These are phyloP conservation scores for Chamaecrista fasciculata DNA, from an alignment of 306 rosid genomes.

Conservation along the genomic window DNA sequence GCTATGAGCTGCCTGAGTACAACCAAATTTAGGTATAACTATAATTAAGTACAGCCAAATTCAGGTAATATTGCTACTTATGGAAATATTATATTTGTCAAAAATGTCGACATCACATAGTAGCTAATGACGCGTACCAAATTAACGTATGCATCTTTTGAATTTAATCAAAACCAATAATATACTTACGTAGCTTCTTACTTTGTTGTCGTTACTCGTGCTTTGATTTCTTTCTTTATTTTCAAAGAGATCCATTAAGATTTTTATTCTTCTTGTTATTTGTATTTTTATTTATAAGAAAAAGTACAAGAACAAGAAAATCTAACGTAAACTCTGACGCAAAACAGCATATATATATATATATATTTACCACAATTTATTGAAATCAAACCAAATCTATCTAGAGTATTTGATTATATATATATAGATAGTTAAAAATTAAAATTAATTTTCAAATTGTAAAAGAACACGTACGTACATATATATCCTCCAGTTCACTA, in stretches of 20 bases:
- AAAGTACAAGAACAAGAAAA: no score
- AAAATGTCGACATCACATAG: background rate
- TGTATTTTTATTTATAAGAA: background rate
- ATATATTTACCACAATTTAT: no score
- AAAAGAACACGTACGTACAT: no score
- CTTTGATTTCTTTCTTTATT: background rate
- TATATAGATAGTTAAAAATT: no score
- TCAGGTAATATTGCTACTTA: background rate
- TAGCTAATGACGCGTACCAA: background rate
- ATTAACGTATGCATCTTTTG: background rate
- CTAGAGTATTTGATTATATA: no score
- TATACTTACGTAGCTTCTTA: no score
- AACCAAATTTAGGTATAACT: background rate
- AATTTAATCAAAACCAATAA: background rate
- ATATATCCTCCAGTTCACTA: background rate
- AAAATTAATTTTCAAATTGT: no score
- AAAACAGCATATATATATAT: background rate
- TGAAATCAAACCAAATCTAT: no score
- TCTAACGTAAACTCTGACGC: slow-evolving; percentile 25
- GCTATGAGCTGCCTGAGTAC: background rate
- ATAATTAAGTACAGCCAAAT: background rate
- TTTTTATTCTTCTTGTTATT: background rate
- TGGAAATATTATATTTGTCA: background rate
- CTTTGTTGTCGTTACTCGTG: background rate
- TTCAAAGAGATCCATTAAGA: background rate